Evolutionary conservation across 2,329 filamentous ascomycete genomes (phyloP), one percentile per base, ranked within the genome.

Genomic region (Chrysoporthe austroafricana): DNA sequence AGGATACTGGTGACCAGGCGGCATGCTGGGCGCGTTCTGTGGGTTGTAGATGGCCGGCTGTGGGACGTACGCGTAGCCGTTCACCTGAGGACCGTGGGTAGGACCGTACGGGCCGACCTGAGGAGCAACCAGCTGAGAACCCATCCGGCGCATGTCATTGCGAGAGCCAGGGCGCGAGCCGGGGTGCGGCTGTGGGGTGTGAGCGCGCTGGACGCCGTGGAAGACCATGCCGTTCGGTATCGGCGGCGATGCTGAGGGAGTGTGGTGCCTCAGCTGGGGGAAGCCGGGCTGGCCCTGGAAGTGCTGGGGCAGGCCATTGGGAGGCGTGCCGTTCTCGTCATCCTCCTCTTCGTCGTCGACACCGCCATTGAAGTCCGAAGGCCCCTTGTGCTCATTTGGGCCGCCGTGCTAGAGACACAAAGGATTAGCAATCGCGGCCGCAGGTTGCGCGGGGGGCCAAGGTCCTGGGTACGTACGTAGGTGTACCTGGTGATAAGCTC

Each of bases 321-420:
- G 90, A 59, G 91, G 91, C 7, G 91, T 92, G 68, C 85, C 90
- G 42, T 91, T 90, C 68, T 90, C 89, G 64, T 93, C 89, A 48
- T 94, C 91, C 34, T 92, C 91, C 39, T 91, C 92, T 18, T 96
- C 94, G 62, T 97, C 94, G 63, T 96, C 93, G 72, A 91, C 91
- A 70, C 91, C 91, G 72, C 93, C 93, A 76, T 91, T 92, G 80
- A 97, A 99, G 79, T 99, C 96, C 65, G 87, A 86, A 0, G 96
- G 96, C 2, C 95, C 95, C 81, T 98, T 99, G 81, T 98, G 95
- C 79, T 99, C 96, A 79, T 96, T 96, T 57, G 94, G 91, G 68
- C 89, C 91, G 74, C 94, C 94, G 83, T 97, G 97, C 94, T 97
- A 77, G 63, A 52, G 16, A 39, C 1, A 59, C 56, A 56, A 16